Base-by-base conservation (phyloP, 2,329 filamentous ascomycete species). In the Juglanconis juglandina region DNA sequence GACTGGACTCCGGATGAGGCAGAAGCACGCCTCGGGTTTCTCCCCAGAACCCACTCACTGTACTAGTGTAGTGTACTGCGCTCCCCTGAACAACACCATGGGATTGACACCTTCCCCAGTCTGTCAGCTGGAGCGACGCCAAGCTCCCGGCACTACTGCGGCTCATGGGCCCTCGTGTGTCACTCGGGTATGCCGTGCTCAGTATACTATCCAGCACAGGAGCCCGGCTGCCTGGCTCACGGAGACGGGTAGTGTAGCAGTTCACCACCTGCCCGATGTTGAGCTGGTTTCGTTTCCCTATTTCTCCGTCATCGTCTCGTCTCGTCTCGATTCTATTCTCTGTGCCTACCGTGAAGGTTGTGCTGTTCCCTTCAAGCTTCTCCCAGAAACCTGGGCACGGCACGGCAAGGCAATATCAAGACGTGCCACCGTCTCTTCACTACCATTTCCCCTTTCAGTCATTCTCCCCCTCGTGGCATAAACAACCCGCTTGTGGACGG, bases 191-290 rank as follows among this genome's bases (percentile, higher is more conserved):
- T 17, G n/a, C 46, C 11, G 53, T 11, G 33, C 10, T n/a, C 30
- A 17, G 14, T 1, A 17, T n/a, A 47, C 44, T 11, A 10, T 56
- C 39, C 46, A 30, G 39, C 37, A 44, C 58, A 34, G n/a, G 37
- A 39, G 53, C 53, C 47, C 52, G 17, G 11, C 13, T 17, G 14
- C 14, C 13, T 17, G 44, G 24, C 56, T 35, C 32, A 58, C 44
- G 53, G 61, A 63, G 58, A 63, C 61, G 42, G 49, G 50, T 44
- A 13, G 58, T 60, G 49, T 60, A 58, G 58, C 57, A 59, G 34
- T 39, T 42, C 46, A 32, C 14, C 30, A n/a, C 39, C 11, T 33
- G 37, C 17, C 30, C 34, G 10, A 10, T 35, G 30, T 44, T 13
- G 5, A 3, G 8, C 35, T 54, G 41, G 24, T 49, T 34, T 42